Base-by-base conservation (phyloP, 2,329 filamentous ascomycete species). In the Tolypocladium capitatum region DNA sequence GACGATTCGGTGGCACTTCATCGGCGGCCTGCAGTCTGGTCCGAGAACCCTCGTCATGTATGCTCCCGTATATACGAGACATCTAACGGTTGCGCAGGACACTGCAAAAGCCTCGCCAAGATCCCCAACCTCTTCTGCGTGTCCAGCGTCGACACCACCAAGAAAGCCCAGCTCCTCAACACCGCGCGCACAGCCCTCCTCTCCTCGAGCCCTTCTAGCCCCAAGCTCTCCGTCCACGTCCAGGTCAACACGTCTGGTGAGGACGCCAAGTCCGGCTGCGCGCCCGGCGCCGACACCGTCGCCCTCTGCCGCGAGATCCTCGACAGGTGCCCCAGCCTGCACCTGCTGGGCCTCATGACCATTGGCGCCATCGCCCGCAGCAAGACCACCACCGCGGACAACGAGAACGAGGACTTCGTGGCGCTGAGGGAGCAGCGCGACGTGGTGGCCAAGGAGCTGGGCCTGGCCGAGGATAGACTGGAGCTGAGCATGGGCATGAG, bases 401-500 rank as follows among this genome's bases (percentile, higher is more conserved):
- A 72, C n/a, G 84, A 91, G 67, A 97, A 97, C 63, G 88, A 94
- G 64, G 92, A 98, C 66, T 97, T 97, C 62, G 64, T 80, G 5
- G 63, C 69, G 5, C 65, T 98, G 60, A 72, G 70, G 45, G 74
- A 83, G 58, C 82, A 85, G 61, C 72, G 86, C 48, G 85, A 94
- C 62, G 65, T 78, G 14, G 80, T 96, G 2, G 77, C 74, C 2
- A 60, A 68, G 59, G 83, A 69, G 50, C 57, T 71, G 20, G 60
- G 60, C 1, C 47, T 69, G 45, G 62, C 71, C 16, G 67, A 70
- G n/a, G 73, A 74, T 51, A 53, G 49, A n/a, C 62, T 96, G 57
- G 89, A 96, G 71, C 65, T 97, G 66, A 96, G 90, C 66, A 98
- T 98, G 91, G 91, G 91, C 7, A 98, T 98, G 92, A 96, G 89